Conservation (phyloP, 2,329 filamentous ascomycete genomes). For the Cladosporium sp. region DNA sequence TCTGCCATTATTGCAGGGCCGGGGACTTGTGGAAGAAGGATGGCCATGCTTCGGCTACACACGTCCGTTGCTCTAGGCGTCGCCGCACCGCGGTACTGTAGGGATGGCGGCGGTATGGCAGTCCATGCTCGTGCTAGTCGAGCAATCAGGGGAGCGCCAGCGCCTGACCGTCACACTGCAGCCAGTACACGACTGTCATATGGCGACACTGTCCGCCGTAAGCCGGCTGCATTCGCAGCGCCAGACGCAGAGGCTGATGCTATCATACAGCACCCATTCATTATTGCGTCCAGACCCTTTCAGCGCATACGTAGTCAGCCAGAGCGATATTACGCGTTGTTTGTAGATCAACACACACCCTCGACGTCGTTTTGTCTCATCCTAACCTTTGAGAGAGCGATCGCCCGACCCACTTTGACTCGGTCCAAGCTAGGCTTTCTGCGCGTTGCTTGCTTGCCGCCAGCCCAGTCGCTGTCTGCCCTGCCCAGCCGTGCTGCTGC, state of each 20-base stretch:
- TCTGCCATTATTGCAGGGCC: constrained; percentile 5
- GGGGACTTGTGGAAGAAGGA: constrained; percentile 2
- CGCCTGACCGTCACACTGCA: not conserved
- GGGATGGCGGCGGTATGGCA: not conserved
- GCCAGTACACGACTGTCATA: not conserved
- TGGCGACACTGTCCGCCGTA: not conserved
- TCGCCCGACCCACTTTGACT: constrained; percentile 1
- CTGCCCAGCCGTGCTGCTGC: not conserved
- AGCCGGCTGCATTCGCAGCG: not conserved
- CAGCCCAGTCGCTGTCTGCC: not conserved
- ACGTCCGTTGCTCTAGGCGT: not conserved
- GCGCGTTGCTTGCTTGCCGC: not conserved
- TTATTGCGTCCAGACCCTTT: not conserved
- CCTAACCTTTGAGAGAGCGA: not conserved
- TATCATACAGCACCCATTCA: no score
- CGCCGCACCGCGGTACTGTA: not conserved
- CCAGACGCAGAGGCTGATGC: no score
- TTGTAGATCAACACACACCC: not conserved
- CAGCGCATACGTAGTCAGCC: not conserved
- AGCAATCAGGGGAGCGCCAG: not conserved
- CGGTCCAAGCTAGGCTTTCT: constrained; percentile 2
- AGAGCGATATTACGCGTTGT: constrained; percentile 3
- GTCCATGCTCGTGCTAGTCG: not conserved
- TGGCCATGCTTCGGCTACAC: constrained; percentile 4
- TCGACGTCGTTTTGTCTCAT: constrained; percentile 9